Percentiles rank a stretch among this genome's conserved stretches.
Evolutionary conservation across 2,329 filamentous ascomycete genomes (phyloP).

Genomic region (Trichoderma sp.): DNA sequence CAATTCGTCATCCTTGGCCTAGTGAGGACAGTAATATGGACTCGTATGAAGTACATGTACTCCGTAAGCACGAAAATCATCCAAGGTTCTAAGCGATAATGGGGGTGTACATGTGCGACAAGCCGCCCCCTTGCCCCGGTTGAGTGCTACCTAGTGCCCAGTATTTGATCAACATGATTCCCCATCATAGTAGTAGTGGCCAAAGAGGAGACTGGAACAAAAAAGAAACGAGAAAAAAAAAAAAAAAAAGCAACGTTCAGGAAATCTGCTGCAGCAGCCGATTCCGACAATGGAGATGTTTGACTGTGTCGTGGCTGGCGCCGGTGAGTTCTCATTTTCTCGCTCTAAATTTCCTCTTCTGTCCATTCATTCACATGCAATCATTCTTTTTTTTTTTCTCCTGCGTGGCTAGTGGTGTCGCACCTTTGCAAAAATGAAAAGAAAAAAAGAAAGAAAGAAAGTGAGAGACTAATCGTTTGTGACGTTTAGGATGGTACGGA

Average conservation of each 20-base stretch:
- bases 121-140: background rate
- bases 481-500: conserved; percentile 43
- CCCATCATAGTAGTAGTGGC: background rate
- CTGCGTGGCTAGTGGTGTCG: background rate
- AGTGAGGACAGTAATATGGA: too few species aligned
- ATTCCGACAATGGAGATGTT: conserved; percentile 38
- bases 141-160: background rate
- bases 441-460: background rate
- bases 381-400: background rate
- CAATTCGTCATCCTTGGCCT: background rate
- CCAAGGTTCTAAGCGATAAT: background rate
- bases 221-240: background rate
- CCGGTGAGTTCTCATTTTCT: conserved; percentile 42
- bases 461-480: background rate
- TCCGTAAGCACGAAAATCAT: background rate
- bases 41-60: too few species aligned
- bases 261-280: background rate
- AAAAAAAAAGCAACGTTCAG: background rate
- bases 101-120: background rate
- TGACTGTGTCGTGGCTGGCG: conserved; percentile 49
- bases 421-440: background rate
- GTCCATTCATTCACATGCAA: background rate
- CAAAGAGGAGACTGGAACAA: background rate
- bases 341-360: background rate
- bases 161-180: conserved; percentile 14